A percentile compares a stretch with the other conserved stretches of the same genome.
Conservation (phyloP, 2,329 filamentous ascomycete genomes). For the Penicillium sclerotigenum region DNA sequence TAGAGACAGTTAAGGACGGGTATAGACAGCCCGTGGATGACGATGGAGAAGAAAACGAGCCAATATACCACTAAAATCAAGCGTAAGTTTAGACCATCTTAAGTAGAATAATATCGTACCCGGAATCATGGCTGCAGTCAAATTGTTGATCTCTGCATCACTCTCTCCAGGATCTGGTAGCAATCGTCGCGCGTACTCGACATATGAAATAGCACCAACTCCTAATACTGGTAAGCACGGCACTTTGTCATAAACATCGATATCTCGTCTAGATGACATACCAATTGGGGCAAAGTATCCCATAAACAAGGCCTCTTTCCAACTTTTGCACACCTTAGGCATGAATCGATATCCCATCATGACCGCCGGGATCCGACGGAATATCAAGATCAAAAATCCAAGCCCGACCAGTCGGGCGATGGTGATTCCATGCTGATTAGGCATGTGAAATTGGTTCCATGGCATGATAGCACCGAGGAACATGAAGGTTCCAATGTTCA, state of each 20-base stretch:
- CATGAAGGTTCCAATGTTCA: conserved; percentile 62
- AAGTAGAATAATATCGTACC: conserved; percentile 19
- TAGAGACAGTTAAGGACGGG: conserved; percentile 36
- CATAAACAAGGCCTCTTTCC: conserved; percentile 60
- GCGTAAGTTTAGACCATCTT: background rate
- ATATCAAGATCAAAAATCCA: conserved; percentile 52
- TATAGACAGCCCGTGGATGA: conserved; percentile 41
- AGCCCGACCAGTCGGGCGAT: conserved; percentile 50
- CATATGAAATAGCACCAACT: conserved; percentile 47
- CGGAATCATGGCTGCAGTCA: conserved; percentile 42
- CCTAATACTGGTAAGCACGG: conserved; percentile 24
- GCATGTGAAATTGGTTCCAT: conserved; percentile 55
- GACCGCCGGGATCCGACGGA: conserved; percentile 58
- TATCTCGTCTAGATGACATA: conserved; percentile 11
- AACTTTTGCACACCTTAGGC: conserved; percentile 51
- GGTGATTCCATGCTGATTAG: conserved; percentile 54
- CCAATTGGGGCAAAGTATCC: conserved; percentile 52
- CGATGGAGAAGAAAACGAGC: conserved; percentile 43
- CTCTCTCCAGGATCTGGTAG: conserved; percentile 44
- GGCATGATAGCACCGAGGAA: conserved; percentile 57
- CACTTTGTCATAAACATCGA: background rate
- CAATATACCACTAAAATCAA: conserved; percentile 45
- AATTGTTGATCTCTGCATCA: conserved; percentile 40
- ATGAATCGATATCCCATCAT: conserved; percentile 55
- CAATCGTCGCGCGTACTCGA: conserved; percentile 45